Percentiles rank a stretch among this genome's conserved stretches.
Conservation (phyloP, 108 stramenopile species). For the Seminavis robusta region DNA sequence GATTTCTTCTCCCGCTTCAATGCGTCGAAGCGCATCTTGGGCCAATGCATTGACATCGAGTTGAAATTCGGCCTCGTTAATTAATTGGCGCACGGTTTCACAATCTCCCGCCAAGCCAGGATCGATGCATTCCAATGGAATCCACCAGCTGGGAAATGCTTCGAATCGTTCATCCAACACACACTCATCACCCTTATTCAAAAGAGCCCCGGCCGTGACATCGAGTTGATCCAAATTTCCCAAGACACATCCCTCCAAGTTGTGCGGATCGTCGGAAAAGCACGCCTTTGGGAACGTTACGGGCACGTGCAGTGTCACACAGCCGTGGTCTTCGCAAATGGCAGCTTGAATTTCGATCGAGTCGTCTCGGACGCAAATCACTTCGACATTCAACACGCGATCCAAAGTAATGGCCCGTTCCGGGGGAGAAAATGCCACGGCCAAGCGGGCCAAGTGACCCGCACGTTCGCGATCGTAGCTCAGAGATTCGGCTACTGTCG, state of each 20-base stretch:
- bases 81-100: not conserved
- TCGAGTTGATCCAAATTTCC: conserved; percentile 27
- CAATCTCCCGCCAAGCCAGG: conserved; percentile 9
- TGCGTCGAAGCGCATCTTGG: conserved; percentile 2
- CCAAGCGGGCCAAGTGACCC: conserved; percentile 40
- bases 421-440: conserved; percentile 37
- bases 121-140: not conserved
- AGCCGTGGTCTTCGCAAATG: conserved; percentile 32
- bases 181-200: too few species aligned
- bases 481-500: too few species aligned
- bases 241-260: conserved; percentile 21
- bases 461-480: too few species aligned
- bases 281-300: conserved; percentile 32
- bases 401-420: conserved; percentile 16
- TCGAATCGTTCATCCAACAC: too few species aligned
- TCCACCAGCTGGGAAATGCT: conserved; percentile 22
- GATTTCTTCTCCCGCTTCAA: not conserved
- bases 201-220: conserved; percentile 7
- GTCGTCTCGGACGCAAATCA: conserved; percentile 18
- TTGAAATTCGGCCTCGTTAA: conserved; percentile 24
- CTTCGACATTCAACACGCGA: conserved; percentile 23
- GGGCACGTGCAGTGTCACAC: conserved; percentile 30
- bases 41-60: conserved; percentile 8
- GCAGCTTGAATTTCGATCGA: conserved; percentile 33
- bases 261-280: not conserved